Percentiles rank a stretch among this genome's conserved stretches.
Conservation (phyloP, 495 filamentous ascomycete species). For the Neurospora sp. region DNA sequence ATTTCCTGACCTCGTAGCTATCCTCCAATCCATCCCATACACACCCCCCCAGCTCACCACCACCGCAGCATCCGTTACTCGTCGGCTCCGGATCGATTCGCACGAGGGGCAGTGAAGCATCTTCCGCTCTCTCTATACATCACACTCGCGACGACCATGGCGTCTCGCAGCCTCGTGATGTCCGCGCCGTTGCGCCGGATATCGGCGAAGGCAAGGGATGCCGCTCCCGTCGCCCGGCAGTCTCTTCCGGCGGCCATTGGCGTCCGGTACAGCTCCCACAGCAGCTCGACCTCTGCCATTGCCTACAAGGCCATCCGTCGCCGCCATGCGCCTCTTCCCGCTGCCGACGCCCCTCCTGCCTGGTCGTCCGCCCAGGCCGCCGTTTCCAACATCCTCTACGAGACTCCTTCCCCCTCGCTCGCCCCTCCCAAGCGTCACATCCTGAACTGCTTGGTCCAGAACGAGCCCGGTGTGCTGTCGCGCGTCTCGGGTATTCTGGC, state of each 20-base stretch:
- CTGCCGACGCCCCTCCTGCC: constrained; percentile 58
- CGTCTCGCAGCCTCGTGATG: constrained; percentile 29
- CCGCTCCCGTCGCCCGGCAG: neutral
- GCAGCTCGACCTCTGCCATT: constrained; percentile 79
- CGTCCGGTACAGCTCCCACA: constrained; percentile 22
- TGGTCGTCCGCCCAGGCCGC: constrained; percentile 86
- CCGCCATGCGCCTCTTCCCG: constrained; percentile 73
- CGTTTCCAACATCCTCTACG: constrained; percentile 96
- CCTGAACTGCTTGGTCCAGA: constrained; percentile 97
- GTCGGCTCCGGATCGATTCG: neutral
- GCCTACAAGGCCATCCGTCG: constrained; percentile 97
- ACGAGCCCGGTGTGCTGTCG: constrained; percentile 94
- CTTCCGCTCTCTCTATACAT: constrained; percentile 1
- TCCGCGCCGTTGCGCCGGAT: constrained; percentile 26
- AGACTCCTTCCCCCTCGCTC: constrained; percentile 77
- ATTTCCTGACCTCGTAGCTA: neutral
- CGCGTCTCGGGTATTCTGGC: constrained; percentile 95
- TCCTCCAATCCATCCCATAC: neutral
- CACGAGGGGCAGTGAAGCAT: neutral
- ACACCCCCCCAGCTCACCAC: constrained; percentile 1
- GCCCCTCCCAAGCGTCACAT: constrained; percentile 87
- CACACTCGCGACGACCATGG: constrained; percentile 27
- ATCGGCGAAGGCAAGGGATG: constrained; percentile 12
- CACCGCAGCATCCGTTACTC: neutral
- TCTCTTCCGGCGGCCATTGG: constrained; percentile 7